Evolutionary conservation across 2,329 filamentous ascomycete genomes (phyloP).

Genomic region (Epichloe hybrida): DNA sequence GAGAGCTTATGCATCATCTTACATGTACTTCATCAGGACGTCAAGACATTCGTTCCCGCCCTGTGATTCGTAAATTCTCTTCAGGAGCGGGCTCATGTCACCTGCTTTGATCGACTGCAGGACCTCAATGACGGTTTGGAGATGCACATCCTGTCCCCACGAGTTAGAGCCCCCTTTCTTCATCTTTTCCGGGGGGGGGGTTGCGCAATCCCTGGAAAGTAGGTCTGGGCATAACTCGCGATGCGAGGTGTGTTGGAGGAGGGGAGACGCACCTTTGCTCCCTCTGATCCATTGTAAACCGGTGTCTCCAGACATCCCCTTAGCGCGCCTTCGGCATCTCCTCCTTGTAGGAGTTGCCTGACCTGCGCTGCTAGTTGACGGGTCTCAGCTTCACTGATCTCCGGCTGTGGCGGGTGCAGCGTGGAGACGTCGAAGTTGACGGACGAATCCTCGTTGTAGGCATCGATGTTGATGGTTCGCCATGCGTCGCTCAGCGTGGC

Average conservation of each 20-base stretch:
- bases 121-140: constrained; percentile 82
- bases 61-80: constrained; percentile 62
- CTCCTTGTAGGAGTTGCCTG: constrained; percentile 73
- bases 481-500: constrained; percentile 50
- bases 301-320: constrained; percentile 73
- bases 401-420: constrained; percentile 62
- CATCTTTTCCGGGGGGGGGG: neutral
- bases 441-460: constrained; percentile 77
- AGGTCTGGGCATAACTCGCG: neutral
- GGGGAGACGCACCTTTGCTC: constrained; percentile 35
- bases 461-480: constrained; percentile 91
- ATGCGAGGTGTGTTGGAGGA: neutral
- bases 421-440: constrained; percentile 83
- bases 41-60: constrained; percentile 79
- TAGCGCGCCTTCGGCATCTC: constrained; percentile 77
- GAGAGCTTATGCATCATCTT: constrained; percentile 16
- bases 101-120: constrained; percentile 91
- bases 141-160: constrained; percentile 57
- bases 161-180: neutral
- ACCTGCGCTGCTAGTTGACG: constrained; percentile 69
- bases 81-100: constrained; percentile 84
- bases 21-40: constrained; percentile 96
- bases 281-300: constrained; percentile 53
- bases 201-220: neutral
- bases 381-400: constrained; percentile 64